These are phyloP conservation scores for Naganishia kalamii DNA, from an alignment of 768 basidiomycete genomes.

Conservation along the genomic window DNA sequence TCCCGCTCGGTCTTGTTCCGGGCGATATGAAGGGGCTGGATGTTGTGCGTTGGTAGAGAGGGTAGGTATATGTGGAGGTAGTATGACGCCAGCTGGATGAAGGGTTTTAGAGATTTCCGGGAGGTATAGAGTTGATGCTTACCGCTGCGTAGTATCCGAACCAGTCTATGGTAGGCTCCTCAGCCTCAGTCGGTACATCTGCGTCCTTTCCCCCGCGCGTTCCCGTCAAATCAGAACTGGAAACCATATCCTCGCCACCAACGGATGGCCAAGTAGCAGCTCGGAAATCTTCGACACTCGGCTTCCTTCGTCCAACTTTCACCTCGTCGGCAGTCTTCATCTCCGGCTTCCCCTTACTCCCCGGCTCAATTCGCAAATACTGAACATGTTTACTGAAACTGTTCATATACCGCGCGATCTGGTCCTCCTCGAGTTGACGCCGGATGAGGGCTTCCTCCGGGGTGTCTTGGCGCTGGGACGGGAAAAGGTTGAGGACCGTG, in stretches of 20 bases:
- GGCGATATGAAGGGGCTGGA: not conserved
- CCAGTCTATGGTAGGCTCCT: not conserved
- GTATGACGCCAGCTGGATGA: not conserved
- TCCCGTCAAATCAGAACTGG: not conserved
- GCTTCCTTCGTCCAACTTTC: not conserved
- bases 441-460: not conserved
- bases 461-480: not conserved
- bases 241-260: no score
- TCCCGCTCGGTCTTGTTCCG: not conserved
- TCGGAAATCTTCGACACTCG: not conserved
- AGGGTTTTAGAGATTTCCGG: not conserved
- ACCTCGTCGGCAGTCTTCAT: not conserved
- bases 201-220: not conserved
- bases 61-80: not conserved
- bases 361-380: not conserved
- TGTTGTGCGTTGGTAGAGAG: not conserved
- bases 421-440: not conserved
- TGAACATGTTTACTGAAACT: conserved; percentile 10
- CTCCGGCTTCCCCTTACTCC: not conserved
- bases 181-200: not conserved
- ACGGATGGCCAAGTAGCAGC: no score
- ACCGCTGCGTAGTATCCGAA: conserved; percentile 13
- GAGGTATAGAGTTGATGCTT: no score
- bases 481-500: not conserved
- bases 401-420: conserved; percentile 9